Evolutionary conservation across 108 stramenopile genomes (phyloP), one percentile per base, ranked within the genome.

Genomic region (Cyclotella choctawhatcheeana): DNA sequence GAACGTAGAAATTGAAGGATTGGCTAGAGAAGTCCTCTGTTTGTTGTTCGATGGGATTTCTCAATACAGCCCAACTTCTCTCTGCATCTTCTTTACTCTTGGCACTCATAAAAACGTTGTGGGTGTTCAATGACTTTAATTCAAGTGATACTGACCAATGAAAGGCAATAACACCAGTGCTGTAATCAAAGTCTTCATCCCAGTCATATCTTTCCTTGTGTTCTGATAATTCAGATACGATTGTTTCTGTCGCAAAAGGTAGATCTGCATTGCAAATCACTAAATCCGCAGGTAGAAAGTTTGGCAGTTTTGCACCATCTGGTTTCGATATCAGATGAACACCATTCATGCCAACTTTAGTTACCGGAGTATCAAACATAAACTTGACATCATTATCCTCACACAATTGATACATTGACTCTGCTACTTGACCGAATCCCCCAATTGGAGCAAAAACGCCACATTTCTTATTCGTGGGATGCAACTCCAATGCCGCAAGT

Each of bases 1-100:
- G 94, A 14, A 94, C 93, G 76, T 97, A 97, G 64, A 97, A 97
- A 55, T 97, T 96, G 61, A 95, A 95, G 10, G 86, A 85, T 29
- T 43, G 43, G 3, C 24, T 52, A 34, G 30, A 24, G 51, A 45
- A 24, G 6, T 40, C 26, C 22, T 50, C 52, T 2, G 14, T 51
- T 22, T 32, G 24, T 18, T 33, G 14, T 4, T 45, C 33, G 54
- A 35, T 67, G 55, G 72, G 62, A 33, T 61, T 32, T 55, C 93
- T 82, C 18, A 90, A 30, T 20, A 74, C 74, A 18, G 67, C 40
- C 93, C 90, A 93, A 64, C 93, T 93, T 8, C 65, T 50, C 55
- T 77, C 77, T 25, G 88, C 90, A 32, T 84, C 74, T 5, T 73
- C 52, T 43, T 58, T 27, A 54, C 53, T 85, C 12, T 63, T 76